These are phyloP conservation scores for Lumnitzera littorea DNA, from an alignment of 345 rosid species.

Conservation along the genomic window DNA sequence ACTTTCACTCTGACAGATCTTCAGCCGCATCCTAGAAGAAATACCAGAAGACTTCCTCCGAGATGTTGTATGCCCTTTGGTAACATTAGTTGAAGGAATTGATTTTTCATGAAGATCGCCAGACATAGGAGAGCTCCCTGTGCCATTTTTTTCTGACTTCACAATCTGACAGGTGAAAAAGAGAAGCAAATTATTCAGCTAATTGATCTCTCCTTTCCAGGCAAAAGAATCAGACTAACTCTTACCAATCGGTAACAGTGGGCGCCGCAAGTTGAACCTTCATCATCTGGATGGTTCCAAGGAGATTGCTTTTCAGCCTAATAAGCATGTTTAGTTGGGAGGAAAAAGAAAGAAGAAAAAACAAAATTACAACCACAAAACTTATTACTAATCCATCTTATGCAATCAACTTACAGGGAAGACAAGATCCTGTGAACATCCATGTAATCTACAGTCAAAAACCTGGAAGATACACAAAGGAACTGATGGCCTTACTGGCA, in stretches of 20 bases:
- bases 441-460: conserved; percentile 96
- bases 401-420: conserved; percentile 67
- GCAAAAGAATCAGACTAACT: conserved; percentile 6
- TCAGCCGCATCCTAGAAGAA: conserved; percentile 39
- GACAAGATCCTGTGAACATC: conserved; percentile 98
- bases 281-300: conserved; percentile 54
- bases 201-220: conserved; percentile 7
- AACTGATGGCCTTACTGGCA: conserved; percentile 2
- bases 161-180: conserved; percentile 38
- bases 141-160: conserved; percentile 40
- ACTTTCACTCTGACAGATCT: conserved; percentile 79
- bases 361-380: not conserved
- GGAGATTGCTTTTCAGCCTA: conserved; percentile 85
- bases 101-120: conserved; percentile 45
- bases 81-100: conserved; percentile 48
- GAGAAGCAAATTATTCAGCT: conserved; percentile 5
- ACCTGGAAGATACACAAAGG: conserved; percentile 44
- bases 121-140: conserved; percentile 22
- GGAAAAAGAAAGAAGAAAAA: not conserved
- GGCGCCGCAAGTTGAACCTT: conserved; percentile 67
- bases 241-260: conserved; percentile 71
- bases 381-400: conserved; percentile 15
- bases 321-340: not conserved
- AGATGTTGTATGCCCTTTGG: conserved; percentile 27
- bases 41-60: conserved; percentile 49